Conservation (phyloP, 225 moss, liverwort and hornwort genomes). For the Polytrichum formosum region DNA sequence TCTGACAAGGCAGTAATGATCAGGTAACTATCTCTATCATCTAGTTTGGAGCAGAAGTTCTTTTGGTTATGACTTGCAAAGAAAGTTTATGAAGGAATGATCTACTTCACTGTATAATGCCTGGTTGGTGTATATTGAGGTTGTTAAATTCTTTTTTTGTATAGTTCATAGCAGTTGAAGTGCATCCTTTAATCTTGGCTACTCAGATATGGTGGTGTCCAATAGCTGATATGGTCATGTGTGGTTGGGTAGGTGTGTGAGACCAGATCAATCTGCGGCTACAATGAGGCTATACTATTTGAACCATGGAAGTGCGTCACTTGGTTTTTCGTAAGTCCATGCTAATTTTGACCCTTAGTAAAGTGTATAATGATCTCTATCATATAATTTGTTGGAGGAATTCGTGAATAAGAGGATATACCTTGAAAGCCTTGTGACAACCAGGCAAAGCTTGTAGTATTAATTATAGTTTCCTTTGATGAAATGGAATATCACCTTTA, state of each 20-base stretch:
- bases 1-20: slow-evolving; percentile 89
- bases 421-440: no score
- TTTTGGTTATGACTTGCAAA: no score
- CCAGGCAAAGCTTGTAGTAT: no score
- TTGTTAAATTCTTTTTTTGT: no score
- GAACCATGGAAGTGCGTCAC: slow-evolving; percentile 75
- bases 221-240: neutral
- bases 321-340: slow-evolving; percentile 89
- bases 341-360: neutral
- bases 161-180: no score
- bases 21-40: slow-evolving; percentile 40
- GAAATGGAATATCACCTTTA: no score
- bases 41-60: neutral
- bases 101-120: neutral
- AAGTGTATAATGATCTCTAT: no score
- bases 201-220: no score
- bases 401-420: no score
- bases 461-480: no score
- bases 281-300: slow-evolving; percentile 89
- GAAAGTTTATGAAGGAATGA: no score
- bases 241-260: slow-evolving; percentile 75
- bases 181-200: no score
- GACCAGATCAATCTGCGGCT: slow-evolving; percentile 70
- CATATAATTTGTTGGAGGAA: neutral
- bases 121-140: neutral